A percentile compares a stretch with the other conserved stretches of the same genome.
phyloP scores from a whole-genome alignment of 2,329 filamentous ascomycete species.

The Talaromyces sp. region DNA sequence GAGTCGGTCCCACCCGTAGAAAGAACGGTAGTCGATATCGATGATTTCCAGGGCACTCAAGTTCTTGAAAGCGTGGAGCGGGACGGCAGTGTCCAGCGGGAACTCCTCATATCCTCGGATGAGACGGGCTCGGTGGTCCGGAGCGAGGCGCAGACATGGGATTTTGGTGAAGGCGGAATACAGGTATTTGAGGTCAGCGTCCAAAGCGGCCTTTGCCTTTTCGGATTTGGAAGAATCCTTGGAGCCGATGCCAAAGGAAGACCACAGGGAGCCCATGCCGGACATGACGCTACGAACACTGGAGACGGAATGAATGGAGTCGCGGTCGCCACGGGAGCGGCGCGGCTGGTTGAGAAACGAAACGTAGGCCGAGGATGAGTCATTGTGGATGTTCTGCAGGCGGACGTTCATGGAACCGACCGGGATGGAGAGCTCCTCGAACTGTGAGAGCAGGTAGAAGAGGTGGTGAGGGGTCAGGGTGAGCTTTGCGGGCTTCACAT shows the following conservation, averaged over 20 bases:
- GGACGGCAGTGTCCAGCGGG: conserved; percentile 94
- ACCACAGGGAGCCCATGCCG: conserved; percentile 90
- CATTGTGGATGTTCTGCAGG: conserved; percentile 88
- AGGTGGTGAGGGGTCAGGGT: conserved; percentile 93
- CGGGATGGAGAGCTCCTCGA: conserved; percentile 84
- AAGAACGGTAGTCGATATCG: conserved; percentile 93
- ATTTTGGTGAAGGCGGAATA: conserved; percentile 99
- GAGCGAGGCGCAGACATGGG: conserved; percentile 79
- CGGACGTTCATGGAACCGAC: conserved; percentile 96
- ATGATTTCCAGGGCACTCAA: conserved; percentile 88
- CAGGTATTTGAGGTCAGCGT: conserved; percentile 87
- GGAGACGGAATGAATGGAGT: conserved; percentile 91
- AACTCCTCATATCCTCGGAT: conserved; percentile 96
- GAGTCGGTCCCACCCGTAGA: conserved; percentile 93
- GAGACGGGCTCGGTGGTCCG: conserved; percentile 85
- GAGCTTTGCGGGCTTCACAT: conserved; percentile 81
- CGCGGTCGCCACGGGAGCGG: conserved; percentile 75
- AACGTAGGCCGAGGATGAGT: conserved; percentile 81
- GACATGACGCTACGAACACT: conserved; percentile 98
- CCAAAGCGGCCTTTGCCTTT: conserved; percentile 78
- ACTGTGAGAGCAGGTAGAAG: conserved; percentile 91
- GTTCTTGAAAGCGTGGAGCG: conserved; percentile 96
- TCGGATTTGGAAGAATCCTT: conserved; percentile 79
- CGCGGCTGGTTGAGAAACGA: conserved; percentile 86
- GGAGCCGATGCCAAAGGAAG: conserved; percentile 74